Percentiles rank a stretch among this genome's conserved stretches.
Evolutionary conservation across 768 basidiomycete species (phyloP).

Genomic region (Xerocomus potaroensis): DNA sequence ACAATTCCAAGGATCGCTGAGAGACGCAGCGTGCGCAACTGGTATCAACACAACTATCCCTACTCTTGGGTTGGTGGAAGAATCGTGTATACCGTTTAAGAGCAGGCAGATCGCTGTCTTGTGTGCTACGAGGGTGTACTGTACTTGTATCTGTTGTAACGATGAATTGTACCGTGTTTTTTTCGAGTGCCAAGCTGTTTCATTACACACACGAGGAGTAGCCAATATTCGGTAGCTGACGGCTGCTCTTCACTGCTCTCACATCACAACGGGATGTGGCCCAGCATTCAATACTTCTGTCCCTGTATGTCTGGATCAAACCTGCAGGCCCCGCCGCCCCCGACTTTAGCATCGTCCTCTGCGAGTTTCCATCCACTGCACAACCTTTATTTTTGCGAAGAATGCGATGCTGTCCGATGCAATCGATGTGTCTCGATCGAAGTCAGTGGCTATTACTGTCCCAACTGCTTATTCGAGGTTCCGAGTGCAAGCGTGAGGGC

Average conservation of each 20-base stretch:
- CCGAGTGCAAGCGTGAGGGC: slow-evolving; percentile 97
- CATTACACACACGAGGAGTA: too few relatives aligned
- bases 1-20: slow-evolving; percentile 81
- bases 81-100: slow-evolving; percentile 50
- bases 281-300: slow-evolving; percentile 62
- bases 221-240: too few relatives aligned
- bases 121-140: slow-evolving; percentile 16
- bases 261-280: slow-evolving; percentile 31
- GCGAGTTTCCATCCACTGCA: slow-evolving; percentile 81
- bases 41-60: slow-evolving; percentile 88
- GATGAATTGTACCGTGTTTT: too few relatives aligned
- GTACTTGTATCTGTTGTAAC: slow-evolving; percentile 2
- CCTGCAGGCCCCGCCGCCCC: slow-evolving; percentile 55
- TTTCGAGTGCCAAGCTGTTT: too few relatives aligned
- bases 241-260: not conserved
- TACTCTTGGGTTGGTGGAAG: slow-evolving; percentile 84
- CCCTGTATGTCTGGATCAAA: slow-evolving; percentile 56
- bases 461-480: slow-evolving; percentile 97
- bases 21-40: slow-evolving; percentile 78
- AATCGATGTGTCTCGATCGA: slow-evolving; percentile 89
- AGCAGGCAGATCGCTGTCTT: not conserved
- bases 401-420: slow-evolving; percentile 94
- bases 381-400: slow-evolving; percentile 93
- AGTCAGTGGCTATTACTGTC: slow-evolving; percentile 97
- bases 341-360: slow-evolving; percentile 71